These are phyloP conservation scores for Hymenoscyphus repandus DNA, from an alignment of 2,329 filamentous ascomycete genomes.

Conservation along the genomic window DNA sequence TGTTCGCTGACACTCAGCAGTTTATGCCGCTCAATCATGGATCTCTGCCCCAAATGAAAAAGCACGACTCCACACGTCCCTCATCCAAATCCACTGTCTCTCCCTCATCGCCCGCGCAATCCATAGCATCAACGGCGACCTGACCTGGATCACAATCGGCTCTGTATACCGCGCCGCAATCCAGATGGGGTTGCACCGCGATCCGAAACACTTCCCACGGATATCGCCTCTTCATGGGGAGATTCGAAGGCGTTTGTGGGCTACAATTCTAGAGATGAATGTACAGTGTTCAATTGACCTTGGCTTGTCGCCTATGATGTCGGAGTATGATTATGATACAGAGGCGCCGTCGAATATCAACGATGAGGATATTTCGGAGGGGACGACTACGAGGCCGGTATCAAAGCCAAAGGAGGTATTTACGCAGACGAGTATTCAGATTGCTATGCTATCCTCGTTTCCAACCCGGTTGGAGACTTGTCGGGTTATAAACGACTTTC, in stretches of 20 bases:
- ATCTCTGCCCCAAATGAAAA: conserved; percentile 37
- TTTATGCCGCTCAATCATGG: conserved; percentile 23
- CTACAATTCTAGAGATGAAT: conserved; percentile 50
- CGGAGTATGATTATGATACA: conserved; percentile 44
- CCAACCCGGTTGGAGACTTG: conserved; percentile 40
- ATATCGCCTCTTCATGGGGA: conserved; percentile 46
- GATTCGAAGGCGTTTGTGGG: conserved; percentile 52
- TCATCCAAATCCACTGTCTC: conserved; percentile 49
- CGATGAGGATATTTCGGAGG: conserved; percentile 45
- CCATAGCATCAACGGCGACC: conserved; percentile 43
- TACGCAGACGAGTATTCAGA: conserved; percentile 46
- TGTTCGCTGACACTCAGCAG: not conserved
- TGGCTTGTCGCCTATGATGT: conserved; percentile 45
- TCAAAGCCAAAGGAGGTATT: conserved; percentile 28
- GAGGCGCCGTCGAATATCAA: conserved; percentile 45
- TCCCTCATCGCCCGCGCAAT: conserved; percentile 45
- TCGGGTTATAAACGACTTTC: conserved; percentile 43
- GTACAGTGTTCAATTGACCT: conserved; percentile 46
- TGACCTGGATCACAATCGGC: conserved; percentile 48
- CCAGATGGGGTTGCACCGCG: conserved; percentile 53
- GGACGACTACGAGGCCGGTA: conserved; percentile 14
- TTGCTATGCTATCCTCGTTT: conserved; percentile 41
- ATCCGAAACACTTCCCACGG: conserved; percentile 44
- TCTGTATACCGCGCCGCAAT: conserved; percentile 48
- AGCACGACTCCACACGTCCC: conserved; percentile 41